Percentiles rank a stretch among this genome's conserved stretches.
phyloP scores from a whole-genome alignment of 164 flowering plant genomes.

The Piper betle region DNA sequence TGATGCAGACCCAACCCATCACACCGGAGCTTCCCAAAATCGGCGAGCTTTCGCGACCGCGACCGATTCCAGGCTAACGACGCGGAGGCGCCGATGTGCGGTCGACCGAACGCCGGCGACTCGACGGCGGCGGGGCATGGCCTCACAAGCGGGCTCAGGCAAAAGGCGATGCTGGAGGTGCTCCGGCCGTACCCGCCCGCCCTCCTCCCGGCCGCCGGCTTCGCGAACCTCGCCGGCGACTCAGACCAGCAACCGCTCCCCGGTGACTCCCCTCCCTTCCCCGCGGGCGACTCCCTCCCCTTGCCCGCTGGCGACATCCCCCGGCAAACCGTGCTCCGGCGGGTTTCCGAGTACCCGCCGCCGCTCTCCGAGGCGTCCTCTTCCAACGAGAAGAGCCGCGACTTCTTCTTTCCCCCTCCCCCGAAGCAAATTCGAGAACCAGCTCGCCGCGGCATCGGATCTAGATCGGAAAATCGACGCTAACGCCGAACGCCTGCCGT shows the following conservation, averaged over 20 bases:
- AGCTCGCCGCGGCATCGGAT: constrained; percentile 9
- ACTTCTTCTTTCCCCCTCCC: constrained; percentile 11
- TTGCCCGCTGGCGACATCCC: constrained; percentile 70
- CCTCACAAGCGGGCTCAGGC: constrained; percentile 81
- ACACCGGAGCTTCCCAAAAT: constrained; percentile 75
- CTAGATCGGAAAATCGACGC: constrained; percentile 11
- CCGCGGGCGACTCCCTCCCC: constrained; percentile 9
- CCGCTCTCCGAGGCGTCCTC: neutral
- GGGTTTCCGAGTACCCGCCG: constrained; percentile 7
- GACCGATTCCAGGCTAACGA: constrained; percentile 65
- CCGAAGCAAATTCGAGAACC: constrained; percentile 16
- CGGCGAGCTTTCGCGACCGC: constrained; percentile 52
- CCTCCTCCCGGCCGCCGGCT: constrained; percentile 9
- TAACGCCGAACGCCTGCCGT: constrained; percentile 10
- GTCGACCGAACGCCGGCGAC: constrained; percentile 23
- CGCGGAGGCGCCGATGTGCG: constrained; percentile 39
- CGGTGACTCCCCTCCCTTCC: constrained; percentile 17
- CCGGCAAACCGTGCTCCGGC: constrained; percentile 8
- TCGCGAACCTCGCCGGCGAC: constrained; percentile 1
- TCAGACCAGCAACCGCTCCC: constrained; percentile 26
- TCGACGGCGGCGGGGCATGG: constrained; percentile 42
- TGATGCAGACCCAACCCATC: neutral
- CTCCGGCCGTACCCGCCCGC: constrained; percentile 11
- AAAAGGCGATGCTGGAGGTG: constrained; percentile 49
- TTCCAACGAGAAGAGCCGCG: constrained; percentile 9